These are phyloP conservation scores for Coprinopsis marcescibilis DNA, from an alignment of 768 basidiomycete genomes.

Conservation along the genomic window DNA sequence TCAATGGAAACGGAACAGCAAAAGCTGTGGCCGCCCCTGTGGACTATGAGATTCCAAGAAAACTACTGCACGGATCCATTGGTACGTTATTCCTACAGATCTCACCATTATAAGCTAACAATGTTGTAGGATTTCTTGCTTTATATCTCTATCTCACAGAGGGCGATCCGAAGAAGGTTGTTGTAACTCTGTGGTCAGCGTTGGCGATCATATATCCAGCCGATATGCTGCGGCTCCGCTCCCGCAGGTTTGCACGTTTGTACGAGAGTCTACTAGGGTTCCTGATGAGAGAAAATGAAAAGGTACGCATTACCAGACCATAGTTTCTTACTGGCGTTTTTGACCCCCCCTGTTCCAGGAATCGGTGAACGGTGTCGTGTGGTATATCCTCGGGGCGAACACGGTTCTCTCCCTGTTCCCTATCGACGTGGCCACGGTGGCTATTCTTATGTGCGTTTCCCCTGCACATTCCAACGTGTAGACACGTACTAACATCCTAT, in stretches of 20 bases:
- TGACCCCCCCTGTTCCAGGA: slow-evolving; percentile 32
- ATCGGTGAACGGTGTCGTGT: slow-evolving; percentile 78
- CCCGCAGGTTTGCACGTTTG: slow-evolving; percentile 53
- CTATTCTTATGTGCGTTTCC: slow-evolving; percentile 77
- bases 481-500: slow-evolving; percentile 1
- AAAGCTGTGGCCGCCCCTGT: slow-evolving; percentile 29
- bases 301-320: slow-evolving; percentile 34
- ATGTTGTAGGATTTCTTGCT: slow-evolving; percentile 33
- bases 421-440: slow-evolving; percentile 81
- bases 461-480: slow-evolving; percentile 9
- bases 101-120: neutral
- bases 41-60: slow-evolving; percentile 90
- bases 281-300: slow-evolving; percentile 88
- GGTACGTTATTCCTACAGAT: slow-evolving; percentile 42
- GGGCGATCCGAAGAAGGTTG: slow-evolving; percentile 63
- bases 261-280: slow-evolving; percentile 74
- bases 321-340: neutral
- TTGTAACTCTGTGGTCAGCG: slow-evolving; percentile 57
- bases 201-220: slow-evolving; percentile 66
- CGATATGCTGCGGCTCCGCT: slow-evolving; percentile 70
- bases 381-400: slow-evolving; percentile 87
- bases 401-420: slow-evolving; percentile 73
- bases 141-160: slow-evolving; percentile 35
- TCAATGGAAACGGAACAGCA: slow-evolving; percentile 16
- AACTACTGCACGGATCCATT: slow-evolving; percentile 82